These are phyloP conservation scores for Hemisphaericaspora xylanilytica DNA, from an alignment of 1,139 yeast genomes.

Conservation along the genomic window DNA sequence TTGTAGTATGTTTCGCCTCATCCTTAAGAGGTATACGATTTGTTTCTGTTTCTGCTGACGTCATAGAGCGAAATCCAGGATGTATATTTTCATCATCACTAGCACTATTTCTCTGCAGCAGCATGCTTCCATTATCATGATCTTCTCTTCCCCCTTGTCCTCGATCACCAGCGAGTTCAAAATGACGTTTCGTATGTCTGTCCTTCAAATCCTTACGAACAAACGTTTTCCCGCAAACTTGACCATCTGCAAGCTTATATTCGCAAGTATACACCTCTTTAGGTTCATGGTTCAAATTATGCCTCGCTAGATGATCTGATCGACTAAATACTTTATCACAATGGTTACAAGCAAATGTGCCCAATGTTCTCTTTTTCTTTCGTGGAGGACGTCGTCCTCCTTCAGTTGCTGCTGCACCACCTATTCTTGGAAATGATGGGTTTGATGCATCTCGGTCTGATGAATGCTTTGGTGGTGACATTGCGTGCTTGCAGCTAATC, in stretches of 20 bases:
- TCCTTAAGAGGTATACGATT: too few relatives aligned
- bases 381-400: conserved; percentile 6
- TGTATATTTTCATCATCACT: not conserved
- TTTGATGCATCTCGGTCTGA: not conserved
- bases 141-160: not conserved
- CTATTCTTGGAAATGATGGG: not conserved
- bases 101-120: not conserved
- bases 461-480: not conserved
- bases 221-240: conserved; percentile 39
- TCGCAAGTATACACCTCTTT: conserved; percentile 30
- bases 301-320: conserved; percentile 44
- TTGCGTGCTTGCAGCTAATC: not conserved
- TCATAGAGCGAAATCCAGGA: not conserved
- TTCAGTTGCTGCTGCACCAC: too few relatives aligned
- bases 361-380: conserved; percentile 17
- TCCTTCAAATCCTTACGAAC: conserved; percentile 41
- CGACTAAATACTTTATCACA: conserved; percentile 43
- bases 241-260: conserved; percentile 27
- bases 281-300: conserved; percentile 43
- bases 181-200: conserved; percentile 37
- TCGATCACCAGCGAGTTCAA: conserved; percentile 12
- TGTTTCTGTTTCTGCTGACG: not conserved
- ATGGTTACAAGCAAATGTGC: conserved; percentile 23
- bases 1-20: too few relatives aligned
- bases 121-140: not conserved